Evolutionary conservation across 2,329 filamentous ascomycete species (phyloP), one percentile per base, ranked within the genome.

Genomic region (Metarhizium humberi): DNA sequence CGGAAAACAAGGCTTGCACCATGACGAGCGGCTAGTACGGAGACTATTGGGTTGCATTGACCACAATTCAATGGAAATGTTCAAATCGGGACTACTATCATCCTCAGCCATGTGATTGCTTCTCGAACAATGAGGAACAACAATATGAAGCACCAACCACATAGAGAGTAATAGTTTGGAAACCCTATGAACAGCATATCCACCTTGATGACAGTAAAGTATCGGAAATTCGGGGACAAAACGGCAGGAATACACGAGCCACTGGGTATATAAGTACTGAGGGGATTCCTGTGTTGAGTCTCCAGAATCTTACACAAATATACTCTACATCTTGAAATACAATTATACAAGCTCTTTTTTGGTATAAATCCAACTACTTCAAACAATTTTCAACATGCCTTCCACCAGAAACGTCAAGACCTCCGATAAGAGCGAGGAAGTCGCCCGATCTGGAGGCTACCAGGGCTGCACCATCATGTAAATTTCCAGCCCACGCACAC

Each of bases 381-480:
- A 52, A 55, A 36, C 32, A 42, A 48, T 32, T 18, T 55, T 53
- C 59, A 69, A 62, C 55, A 69, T 69, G 67, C 62, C 66, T 63
- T 64, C 66, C 57, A 61, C 59, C 64, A 30, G 45, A 36, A 54
- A 55, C 53, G 59, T 58, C 56, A 62, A 59, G 59, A 61, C 58
- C 58, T 58, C 60, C 54, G 57, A 57, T 59, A 62, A 66, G 57
- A 30, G 5, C 34, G 42, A 43, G 18, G 29, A 47, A 11, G 49
- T n/a, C 25, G 54, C 18, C n/a, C 48, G 14, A 48, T 47, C 5
- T 30, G 43, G 30, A 34, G 18, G 50, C 54, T 55, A 55, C 45
- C 4, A 34, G 7, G 64, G 66, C 54, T 71, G 69, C 59, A 61
- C 57, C 34, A 54, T 71, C 62, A 71, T 71, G 69, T 72, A 69